These are phyloP conservation scores for Phytophthora citricola DNA, from an alignment of 352 stramenopile genomes.

Conservation along the genomic window DNA sequence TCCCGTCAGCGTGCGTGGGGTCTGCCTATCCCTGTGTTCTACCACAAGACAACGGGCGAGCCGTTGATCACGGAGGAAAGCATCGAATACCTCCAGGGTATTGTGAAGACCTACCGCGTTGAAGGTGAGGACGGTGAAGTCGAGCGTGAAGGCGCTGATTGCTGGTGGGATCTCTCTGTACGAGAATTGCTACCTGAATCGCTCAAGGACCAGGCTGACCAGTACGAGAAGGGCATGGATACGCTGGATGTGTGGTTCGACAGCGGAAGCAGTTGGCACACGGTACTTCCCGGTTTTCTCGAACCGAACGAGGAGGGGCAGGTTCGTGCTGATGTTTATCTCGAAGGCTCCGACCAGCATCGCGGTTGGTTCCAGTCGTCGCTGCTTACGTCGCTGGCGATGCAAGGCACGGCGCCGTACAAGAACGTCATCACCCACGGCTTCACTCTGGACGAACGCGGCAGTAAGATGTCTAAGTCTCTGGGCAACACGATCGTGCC, in stretches of 20 bases:
- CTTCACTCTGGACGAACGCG: slow-evolving; percentile 98
- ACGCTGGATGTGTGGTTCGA: slow-evolving; percentile 99
- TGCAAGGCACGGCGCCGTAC: slow-evolving; percentile 91
- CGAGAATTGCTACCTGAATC: slow-evolving; percentile 66
- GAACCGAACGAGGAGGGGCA: slow-evolving; percentile 54
- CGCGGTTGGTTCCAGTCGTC: slow-evolving; percentile 99
- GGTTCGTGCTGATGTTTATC: slow-evolving; percentile 95
- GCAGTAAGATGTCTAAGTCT: slow-evolving; percentile 99
- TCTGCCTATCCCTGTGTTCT: slow-evolving; percentile 98
- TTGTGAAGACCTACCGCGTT: slow-evolving; percentile 57
- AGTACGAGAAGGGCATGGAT: slow-evolving; percentile 96
- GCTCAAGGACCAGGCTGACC: slow-evolving; percentile 74
- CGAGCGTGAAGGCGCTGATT: slow-evolving; percentile 93
- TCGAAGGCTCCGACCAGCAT: slow-evolving; percentile 98
- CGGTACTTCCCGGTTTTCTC: slow-evolving; percentile 48
- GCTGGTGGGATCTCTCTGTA: slow-evolving; percentile 95
- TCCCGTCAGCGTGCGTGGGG: slow-evolving; percentile 98
- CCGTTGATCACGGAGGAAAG: slow-evolving; percentile 93
- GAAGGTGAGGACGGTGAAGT: slow-evolving; percentile 32
- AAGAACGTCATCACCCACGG: slow-evolving; percentile 98
- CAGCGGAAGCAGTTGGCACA: slow-evolving; percentile 88
- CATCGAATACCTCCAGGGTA: slow-evolving; percentile 84
- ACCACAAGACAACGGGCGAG: slow-evolving; percentile 90
- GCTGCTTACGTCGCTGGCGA: slow-evolving; percentile 93
- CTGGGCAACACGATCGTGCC: slow-evolving; percentile 97